Evolutionary conservation across 495 filamentous ascomycete genomes (phyloP).

Genomic region (Podospora pseudopauciseta): DNA sequence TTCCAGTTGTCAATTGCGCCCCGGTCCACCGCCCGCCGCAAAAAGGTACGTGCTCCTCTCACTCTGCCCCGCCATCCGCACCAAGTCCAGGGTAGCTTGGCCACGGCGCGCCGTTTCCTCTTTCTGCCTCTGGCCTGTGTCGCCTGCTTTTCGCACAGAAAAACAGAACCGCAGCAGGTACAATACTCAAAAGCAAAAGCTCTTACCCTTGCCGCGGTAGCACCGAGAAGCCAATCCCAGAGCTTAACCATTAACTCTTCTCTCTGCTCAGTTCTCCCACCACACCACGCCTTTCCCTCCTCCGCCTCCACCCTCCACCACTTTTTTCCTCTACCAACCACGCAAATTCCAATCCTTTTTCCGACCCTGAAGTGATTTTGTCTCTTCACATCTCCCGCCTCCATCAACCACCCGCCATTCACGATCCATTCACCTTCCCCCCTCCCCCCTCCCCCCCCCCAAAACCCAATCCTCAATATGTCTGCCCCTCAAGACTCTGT

Average conservation of each 20-base stretch:
- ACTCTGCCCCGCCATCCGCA: conserved; percentile 20
- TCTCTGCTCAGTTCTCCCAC: neutral
- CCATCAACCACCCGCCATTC: conserved; percentile 1
- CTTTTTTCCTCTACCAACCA: neutral
- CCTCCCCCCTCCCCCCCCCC: too few relatives aligned
- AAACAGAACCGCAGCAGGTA: conserved; percentile 13
- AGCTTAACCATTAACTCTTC: neutral
- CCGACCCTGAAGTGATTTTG: neutral
- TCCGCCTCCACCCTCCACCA: neutral
- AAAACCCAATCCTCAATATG: conserved; percentile 34
- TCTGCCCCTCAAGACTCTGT: conserved; percentile 46
- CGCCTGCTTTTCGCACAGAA: conserved; percentile 15
- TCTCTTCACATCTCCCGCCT: neutral
- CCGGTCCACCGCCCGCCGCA: conserved; percentile 23
- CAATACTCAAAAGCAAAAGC: conserved; percentile 1
- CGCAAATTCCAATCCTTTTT: neutral
- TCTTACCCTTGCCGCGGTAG: conserved; percentile 7
- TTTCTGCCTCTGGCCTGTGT: conserved; percentile 17
- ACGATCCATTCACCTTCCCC: neutral
- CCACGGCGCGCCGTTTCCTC: conserved; percentile 27
- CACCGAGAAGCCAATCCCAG: conserved; percentile 1
- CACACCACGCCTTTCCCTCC: neutral
- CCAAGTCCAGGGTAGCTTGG: conserved; percentile 13
- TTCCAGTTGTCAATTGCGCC: conserved; percentile 28
- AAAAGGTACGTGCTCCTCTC: conserved; percentile 30